A percentile compares a stretch with the other conserved stretches of the same genome.
phyloP scores from a whole-genome alignment of 2,329 filamentous ascomycete genomes.

The Penicillium verrucosum region DNA sequence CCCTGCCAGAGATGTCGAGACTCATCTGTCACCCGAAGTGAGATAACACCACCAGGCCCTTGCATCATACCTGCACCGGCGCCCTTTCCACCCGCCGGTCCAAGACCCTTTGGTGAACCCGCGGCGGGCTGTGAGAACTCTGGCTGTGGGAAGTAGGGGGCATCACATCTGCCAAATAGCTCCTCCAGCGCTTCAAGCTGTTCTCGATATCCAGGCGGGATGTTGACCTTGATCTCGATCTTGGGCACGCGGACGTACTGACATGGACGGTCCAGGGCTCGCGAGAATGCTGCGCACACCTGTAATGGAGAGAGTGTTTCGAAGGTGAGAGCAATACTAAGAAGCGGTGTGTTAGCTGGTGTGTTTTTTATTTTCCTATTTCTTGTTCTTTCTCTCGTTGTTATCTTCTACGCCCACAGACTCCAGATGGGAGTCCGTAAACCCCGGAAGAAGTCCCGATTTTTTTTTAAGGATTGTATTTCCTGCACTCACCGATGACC shows the following conservation, averaged over 20 bases:
- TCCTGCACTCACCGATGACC: constrained; percentile 58
- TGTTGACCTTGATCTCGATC: constrained; percentile 80
- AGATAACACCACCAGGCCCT: constrained; percentile 55
- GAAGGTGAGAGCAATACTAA: constrained; percentile 81
- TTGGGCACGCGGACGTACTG: constrained; percentile 68
- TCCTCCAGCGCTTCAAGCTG: constrained; percentile 69
- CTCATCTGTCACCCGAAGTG: constrained; percentile 67
- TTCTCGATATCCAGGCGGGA: constrained; percentile 82
- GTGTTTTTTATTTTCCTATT: background rate
- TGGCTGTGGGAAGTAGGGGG: constrained; percentile 62
- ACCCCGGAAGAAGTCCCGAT: background rate
- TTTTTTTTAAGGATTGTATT: background rate
- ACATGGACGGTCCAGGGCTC: constrained; percentile 73
- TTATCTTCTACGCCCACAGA: background rate
- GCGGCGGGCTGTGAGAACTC: constrained; percentile 47
- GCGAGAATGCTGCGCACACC: constrained; percentile 75
- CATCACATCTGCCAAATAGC: constrained; percentile 57
- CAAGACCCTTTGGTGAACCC: constrained; percentile 38
- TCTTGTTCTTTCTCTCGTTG: background rate
- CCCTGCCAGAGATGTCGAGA: constrained; percentile 87
- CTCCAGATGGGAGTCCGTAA: background rate
- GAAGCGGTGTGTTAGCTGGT: constrained; percentile 6
- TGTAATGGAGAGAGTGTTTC: constrained; percentile 81
- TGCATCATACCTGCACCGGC: constrained; percentile 47
- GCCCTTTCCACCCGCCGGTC: constrained; percentile 39